These are phyloP conservation scores for Pseudonitzschia delicatissima DNA, from an alignment of 108 stramenopile genomes.

Conservation along the genomic window DNA sequence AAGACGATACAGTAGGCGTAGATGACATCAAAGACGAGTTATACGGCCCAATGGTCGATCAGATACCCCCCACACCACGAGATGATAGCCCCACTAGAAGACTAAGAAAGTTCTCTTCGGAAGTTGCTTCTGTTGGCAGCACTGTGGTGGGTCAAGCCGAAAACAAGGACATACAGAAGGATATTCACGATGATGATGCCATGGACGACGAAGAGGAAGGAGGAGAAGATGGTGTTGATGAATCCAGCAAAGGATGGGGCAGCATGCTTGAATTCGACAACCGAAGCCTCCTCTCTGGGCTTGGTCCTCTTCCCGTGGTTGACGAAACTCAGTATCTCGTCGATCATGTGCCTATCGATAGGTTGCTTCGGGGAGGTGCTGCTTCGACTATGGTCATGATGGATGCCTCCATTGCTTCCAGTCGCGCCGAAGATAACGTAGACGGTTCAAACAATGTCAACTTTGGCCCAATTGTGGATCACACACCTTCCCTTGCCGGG, in stretches of 20 bases:
- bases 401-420: slow-evolving; percentile 18
- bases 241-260: slow-evolving; percentile 22
- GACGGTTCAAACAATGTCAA: neutral
- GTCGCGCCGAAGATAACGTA: slow-evolving; percentile 25
- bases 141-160: slow-evolving; percentile 23
- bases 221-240: slow-evolving; percentile 2
- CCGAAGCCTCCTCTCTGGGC: slow-evolving; percentile 14
- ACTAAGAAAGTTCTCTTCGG: neutral
- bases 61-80: slow-evolving; percentile 24
- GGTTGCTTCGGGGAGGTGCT: neutral
- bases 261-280: slow-evolving; percentile 19
- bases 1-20: slow-evolving; percentile 14
- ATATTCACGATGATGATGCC: slow-evolving; percentile 31
- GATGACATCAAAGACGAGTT: slow-evolving; percentile 28
- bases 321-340: slow-evolving; percentile 26
- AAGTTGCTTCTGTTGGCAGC: slow-evolving; percentile 2
- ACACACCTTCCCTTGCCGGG: slow-evolving; percentile 15
- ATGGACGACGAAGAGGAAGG: slow-evolving; percentile 34
- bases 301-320: slow-evolving; percentile 16
- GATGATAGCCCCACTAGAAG: neutral
- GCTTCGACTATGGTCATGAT: too few species aligned
- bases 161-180: slow-evolving; percentile 27
- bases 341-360: slow-evolving; percentile 21
- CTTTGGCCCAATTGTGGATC: slow-evolving; percentile 43
- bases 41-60: slow-evolving; percentile 43